Conservation (phyloP, 1,139 yeast genomes). For the Starmera stellimalicola region DNA sequence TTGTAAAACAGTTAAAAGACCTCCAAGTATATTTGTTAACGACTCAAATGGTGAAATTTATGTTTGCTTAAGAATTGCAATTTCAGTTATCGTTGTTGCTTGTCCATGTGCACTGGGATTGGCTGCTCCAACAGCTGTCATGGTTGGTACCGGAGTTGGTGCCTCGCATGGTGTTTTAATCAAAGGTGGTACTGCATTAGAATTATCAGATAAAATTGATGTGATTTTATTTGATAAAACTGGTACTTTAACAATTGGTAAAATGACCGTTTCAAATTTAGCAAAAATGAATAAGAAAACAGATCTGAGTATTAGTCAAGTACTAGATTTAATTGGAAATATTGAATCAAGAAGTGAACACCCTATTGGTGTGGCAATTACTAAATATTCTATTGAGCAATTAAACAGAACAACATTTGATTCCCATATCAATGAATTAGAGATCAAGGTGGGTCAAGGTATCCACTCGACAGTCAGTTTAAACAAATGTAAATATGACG, state of each 20-base stretch:
- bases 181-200: constrained; percentile 89
- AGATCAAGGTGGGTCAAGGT: constrained; percentile 64
- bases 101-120: constrained; percentile 97
- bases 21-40: constrained; percentile 50
- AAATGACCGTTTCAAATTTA: constrained; percentile 46
- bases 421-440: constrained; percentile 31
- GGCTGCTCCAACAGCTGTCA: constrained; percentile 96
- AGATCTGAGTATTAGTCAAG: constrained; percentile 16
- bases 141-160: constrained; percentile 98
- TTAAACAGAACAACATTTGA: constrained; percentile 16
- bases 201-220: constrained; percentile 56
- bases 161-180: constrained; percentile 84
- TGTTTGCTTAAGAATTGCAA: constrained; percentile 73
- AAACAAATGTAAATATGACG: constrained; percentile 20
- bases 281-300: constrained; percentile 14
- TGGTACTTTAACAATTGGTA: constrained; percentile 86
- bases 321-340: constrained; percentile 57
- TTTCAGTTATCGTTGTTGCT: constrained; percentile 91
- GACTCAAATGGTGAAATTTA: constrained; percentile 50
- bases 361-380: constrained; percentile 74
- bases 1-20: constrained; percentile 27
- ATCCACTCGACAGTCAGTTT: constrained; percentile 38
- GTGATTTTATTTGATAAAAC: constrained; percentile 87
- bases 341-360: constrained; percentile 75
- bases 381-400: constrained; percentile 20